These are phyloP conservation scores for Candida albicans DNA, from an alignment of 1,139 yeast genomes.

Conservation along the genomic window DNA sequence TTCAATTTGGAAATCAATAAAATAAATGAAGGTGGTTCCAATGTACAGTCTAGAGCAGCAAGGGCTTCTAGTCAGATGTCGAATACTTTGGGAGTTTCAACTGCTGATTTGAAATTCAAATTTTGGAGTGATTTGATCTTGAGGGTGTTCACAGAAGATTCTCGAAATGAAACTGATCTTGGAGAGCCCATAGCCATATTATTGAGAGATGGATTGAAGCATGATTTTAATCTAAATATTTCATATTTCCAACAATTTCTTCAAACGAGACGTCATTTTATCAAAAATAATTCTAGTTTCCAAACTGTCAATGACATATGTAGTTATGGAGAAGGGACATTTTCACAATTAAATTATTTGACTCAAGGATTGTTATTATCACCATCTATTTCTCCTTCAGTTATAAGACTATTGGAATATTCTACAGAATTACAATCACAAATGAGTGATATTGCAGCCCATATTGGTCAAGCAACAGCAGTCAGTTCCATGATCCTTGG, in stretches of 20 bases:
- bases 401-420: conserved; percentile 49
- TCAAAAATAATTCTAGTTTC: conserved; percentile 46
- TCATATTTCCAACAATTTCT: conserved; percentile 60
- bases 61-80: conserved; percentile 33
- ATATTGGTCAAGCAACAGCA: conserved; percentile 80
- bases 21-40: conserved; percentile 49
- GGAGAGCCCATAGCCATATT: conserved; percentile 71
- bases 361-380: conserved; percentile 64
- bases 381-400: conserved; percentile 58
- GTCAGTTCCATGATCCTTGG: conserved; percentile 68
- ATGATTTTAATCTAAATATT: conserved; percentile 53
- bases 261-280: conserved; percentile 57
- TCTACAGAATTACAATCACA: conserved; percentile 43
- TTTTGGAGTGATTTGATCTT: conserved; percentile 60
- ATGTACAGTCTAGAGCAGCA: conserved; percentile 32
- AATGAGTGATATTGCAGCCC: conserved; percentile 69
- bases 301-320: conserved; percentile 59
- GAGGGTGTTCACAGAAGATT: conserved; percentile 38
- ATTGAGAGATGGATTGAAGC: conserved; percentile 47
- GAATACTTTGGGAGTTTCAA: conserved; percentile 40
- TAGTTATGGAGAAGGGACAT: conserved; percentile 78
- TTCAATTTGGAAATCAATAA: conserved; percentile 69
- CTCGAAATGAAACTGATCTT: conserved; percentile 36
- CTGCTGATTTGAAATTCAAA: conserved; percentile 55
- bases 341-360: conserved; percentile 71